A percentile compares a stretch with the other conserved stretches of the same genome.
phyloP scores from a whole-genome alignment of 139 green algal genomes.

The Closterium sp. region DNA sequence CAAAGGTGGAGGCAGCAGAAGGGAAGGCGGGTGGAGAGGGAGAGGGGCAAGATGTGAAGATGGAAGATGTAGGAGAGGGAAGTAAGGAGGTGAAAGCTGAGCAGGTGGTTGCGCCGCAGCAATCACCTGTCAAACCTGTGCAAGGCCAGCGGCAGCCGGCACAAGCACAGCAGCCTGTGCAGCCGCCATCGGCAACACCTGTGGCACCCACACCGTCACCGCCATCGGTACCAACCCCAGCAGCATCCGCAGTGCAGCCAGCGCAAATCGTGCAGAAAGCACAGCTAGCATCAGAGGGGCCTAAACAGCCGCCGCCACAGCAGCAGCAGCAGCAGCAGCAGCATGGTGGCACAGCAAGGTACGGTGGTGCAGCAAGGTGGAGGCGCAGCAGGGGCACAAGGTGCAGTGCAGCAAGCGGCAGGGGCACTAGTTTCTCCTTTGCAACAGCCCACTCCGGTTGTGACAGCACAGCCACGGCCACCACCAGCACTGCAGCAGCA shows the following conservation, averaged over 20 bases:
- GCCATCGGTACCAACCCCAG: neutral
- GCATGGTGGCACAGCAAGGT: neutral
- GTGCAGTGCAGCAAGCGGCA: neutral
- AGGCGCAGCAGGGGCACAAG: neutral
- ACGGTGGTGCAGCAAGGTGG: neutral
- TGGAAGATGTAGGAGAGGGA: neutral
- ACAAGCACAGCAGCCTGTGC: neutral
- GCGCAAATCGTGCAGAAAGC: neutral
- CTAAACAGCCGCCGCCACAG: neutral
- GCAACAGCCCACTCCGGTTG: neutral
- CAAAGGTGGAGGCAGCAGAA: neutral
- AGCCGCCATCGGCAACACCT: neutral
- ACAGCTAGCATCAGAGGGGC: neutral
- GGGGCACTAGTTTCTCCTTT: neutral
- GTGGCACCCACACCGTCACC: neutral
- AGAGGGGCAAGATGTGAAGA: neutral
- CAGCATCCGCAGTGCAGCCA: neutral
- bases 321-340: too few relatives aligned
- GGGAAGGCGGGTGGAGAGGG: neutral
- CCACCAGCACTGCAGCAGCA: conserved; percentile 18
- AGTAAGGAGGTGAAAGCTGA: neutral
- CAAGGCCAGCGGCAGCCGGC: neutral
- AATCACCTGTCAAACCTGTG: too few relatives aligned
- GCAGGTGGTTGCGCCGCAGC: neutral
- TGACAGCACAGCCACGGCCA: neutral